phyloP scores from a whole-genome alignment of 2,329 filamentous ascomycete genomes.

The Fusarium tuaranense region DNA sequence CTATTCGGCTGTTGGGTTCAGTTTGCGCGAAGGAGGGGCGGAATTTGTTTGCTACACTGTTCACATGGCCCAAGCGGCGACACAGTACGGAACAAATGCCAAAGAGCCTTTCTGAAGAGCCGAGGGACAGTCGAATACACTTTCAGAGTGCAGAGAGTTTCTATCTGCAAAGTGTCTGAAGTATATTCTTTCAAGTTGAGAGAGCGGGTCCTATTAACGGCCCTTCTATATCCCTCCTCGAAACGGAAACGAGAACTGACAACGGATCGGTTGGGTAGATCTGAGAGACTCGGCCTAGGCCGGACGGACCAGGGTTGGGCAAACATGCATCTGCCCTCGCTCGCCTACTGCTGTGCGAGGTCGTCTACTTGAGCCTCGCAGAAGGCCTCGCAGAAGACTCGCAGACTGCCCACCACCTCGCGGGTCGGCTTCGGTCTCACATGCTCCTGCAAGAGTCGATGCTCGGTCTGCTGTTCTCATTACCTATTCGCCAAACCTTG shows the following conservation, averaged over 20 bases:
- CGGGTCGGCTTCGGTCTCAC: slow-evolving; percentile 21
- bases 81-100: slow-evolving; percentile 16
- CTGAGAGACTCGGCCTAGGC: slow-evolving; percentile 16
- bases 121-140: slow-evolving; percentile 12
- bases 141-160: slow-evolving; percentile 4
- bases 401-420: slow-evolving; percentile 18
- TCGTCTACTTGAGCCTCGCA: slow-evolving; percentile 19
- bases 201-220: slow-evolving; percentile 10
- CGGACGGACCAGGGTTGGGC: slow-evolving; percentile 20
- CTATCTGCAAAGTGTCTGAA: slow-evolving; percentile 2
- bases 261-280: slow-evolving; percentile 36
- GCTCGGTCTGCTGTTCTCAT: neutral
- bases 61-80: slow-evolving; percentile 17
- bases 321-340: slow-evolving; percentile 11
- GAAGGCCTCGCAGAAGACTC: slow-evolving; percentile 1
- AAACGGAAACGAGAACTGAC: slow-evolving; percentile 18
- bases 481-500: slow-evolving; percentile 2
- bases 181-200: neutral
- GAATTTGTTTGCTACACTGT: slow-evolving; percentile 29
- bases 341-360: slow-evolving; percentile 13
- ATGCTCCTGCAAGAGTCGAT: slow-evolving; percentile 7
- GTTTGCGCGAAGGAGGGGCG: slow-evolving; percentile 13
- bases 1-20: slow-evolving; percentile 37
- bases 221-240: slow-evolving; percentile 8
- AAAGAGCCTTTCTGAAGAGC: slow-evolving; percentile 5